Evolutionary conservation across 768 basidiomycete genomes (phyloP), one percentile per base, ranked within the genome.

Genomic region (Lentinula detonsa): DNA sequence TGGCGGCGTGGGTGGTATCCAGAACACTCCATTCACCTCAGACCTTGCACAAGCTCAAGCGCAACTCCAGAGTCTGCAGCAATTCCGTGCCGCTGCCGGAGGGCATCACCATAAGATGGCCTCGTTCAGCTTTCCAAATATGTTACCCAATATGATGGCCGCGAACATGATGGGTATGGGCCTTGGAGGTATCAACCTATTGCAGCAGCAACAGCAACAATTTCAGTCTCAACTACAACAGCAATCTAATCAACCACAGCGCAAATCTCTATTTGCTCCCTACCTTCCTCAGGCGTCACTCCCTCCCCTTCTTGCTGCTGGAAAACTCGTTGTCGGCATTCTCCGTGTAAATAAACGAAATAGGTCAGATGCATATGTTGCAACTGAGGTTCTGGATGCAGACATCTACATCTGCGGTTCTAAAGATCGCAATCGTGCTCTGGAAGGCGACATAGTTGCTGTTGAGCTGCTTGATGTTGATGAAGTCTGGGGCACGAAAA

Each of bases 321-420:
- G 97, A 51, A 98, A 98, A 74, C 81, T 99, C 50, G 97, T 99
- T 60, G 95, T 98, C 48, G 97, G 97, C 63, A 95, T 97, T 58
- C 76, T 99, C 55, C 88, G 97, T 37, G 97, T 98, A 66, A 98
- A 98, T 77, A 98, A 98, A 77, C 89, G 96, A 67, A 98, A 98
- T 72, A 86, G 97, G 59, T 98, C 95, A 16, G 97, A 99, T 72
- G 97, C 97, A 7, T 99, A 98, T 72, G 95, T 99, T 59, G 91
- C 97, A 13, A 98, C 96, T 10, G 97, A 98, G 71, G 95, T 98
- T 35, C 76, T 99, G 54, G 97, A 99, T 70, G 95, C 96, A 60
- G 97, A 99, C 68, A 98, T 99, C 71, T 99, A 98, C 68, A 98
- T 98, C 62, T 97, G 95, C 68, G 96, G 97, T 46, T 98, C 95